phyloP scores from a whole-genome alignment of 805 yeast species.

The Starmerella apis region DNA sequence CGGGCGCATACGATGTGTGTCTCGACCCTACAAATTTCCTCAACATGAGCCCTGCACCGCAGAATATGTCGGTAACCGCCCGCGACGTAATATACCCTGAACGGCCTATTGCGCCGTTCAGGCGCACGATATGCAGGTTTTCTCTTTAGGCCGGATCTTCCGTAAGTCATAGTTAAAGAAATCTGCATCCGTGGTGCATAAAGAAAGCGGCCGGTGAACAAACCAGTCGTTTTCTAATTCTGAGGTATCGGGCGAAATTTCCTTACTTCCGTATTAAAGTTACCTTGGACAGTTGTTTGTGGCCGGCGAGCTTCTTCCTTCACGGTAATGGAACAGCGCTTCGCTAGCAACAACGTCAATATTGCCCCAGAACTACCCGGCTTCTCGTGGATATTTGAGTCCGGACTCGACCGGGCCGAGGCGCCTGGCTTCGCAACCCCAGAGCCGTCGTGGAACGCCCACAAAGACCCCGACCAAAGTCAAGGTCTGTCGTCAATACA shows the following conservation, averaged over 20 bases:
- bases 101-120: conserved; percentile 1
- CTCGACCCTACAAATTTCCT: neutral
- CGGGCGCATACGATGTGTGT: neutral
- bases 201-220: neutral
- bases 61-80: conserved; percentile 3
- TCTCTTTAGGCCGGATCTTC: neutral
- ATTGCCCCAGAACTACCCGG: conserved; percentile 1
- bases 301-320: neutral
- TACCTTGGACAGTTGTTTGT: neutral
- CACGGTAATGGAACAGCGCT: conserved; percentile 4
- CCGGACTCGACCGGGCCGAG: neutral
- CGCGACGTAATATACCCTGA: neutral
- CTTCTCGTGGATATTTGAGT: conserved; percentile 7
- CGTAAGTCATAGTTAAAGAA: conserved; percentile 6
- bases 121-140: neutral
- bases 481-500: neutral
- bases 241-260: neutral
- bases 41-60: conserved; percentile 1
- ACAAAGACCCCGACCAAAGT: neutral
- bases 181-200: conserved; percentile 4
- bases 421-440: neutral
- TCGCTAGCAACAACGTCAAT: neutral
- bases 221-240: neutral
- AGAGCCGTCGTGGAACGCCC: neutral
- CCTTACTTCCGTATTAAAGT: neutral